Evolutionary conservation across 306 rosid species (phyloP).

Genomic region (Citrullus mucosospermus): DNA sequence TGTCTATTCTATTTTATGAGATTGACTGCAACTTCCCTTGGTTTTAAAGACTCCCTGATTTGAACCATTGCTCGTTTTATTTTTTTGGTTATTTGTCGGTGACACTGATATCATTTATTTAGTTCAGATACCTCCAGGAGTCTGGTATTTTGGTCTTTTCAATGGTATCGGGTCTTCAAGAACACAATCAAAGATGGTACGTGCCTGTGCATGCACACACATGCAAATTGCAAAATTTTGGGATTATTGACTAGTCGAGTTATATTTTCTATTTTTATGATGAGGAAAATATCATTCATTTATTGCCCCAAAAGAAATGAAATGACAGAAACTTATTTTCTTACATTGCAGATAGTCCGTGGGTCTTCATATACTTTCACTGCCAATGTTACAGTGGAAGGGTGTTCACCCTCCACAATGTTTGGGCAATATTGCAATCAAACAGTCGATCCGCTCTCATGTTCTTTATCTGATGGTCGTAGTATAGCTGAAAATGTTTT

Average conservation of each 20-base stretch:
- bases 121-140: constrained; percentile 88
- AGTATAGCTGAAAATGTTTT: constrained; percentile 14
- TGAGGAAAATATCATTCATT: background rate
- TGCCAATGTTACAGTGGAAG: constrained; percentile 75
- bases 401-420: constrained; percentile 56
- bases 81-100: background rate
- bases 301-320: background rate
- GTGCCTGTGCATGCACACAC: constrained; percentile 14
- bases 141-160: constrained; percentile 89
- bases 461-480: constrained; percentile 31
- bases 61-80: background rate
- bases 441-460: constrained; percentile 64
- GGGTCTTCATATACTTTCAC: constrained; percentile 56
- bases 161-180: constrained; percentile 80
- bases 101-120: constrained; percentile 9
- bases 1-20: background rate
- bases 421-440: constrained; percentile 71
- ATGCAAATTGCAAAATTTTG: background rate
- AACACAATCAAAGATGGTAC: constrained; percentile 92
- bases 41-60: background rate
- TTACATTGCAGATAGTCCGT: constrained; percentile 51
- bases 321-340: constrained; percentile 1
- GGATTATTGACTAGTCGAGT: background rate
- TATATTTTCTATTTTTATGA: background rate
- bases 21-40: background rate